These are phyloP conservation scores for Phytophthora sojae DNA, from an alignment of 352 stramenopile genomes.

Conservation along the genomic window DNA sequence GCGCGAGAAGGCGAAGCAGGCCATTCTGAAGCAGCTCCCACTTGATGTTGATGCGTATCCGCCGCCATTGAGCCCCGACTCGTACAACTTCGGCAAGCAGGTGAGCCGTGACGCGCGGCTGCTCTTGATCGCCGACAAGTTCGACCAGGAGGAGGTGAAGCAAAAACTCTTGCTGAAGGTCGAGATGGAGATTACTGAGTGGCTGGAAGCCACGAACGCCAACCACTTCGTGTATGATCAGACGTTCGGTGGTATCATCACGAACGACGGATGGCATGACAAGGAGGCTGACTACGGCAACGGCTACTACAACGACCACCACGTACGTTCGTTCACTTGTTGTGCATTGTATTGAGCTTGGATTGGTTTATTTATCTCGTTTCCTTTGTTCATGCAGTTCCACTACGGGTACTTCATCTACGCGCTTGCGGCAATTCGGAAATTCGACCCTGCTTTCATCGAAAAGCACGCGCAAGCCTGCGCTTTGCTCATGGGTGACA, in stretches of 20 bases:
- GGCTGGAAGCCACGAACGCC: conserved; percentile 68
- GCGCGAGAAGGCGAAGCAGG: conserved; percentile 37
- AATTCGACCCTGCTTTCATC: conserved; percentile 82
- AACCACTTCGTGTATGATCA: conserved; percentile 92
- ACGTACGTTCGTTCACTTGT: too few relatives aligned
- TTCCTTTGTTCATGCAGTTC: conserved; percentile 70
- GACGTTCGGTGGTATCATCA: conserved; percentile 93
- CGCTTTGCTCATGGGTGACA: conserved; percentile 73
- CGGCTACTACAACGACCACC: conserved; percentile 90
- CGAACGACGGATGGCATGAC: conserved; percentile 78
- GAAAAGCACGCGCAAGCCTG: conserved; percentile 56
- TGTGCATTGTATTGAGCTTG: too few relatives aligned
- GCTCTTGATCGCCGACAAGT: conserved; percentile 80
- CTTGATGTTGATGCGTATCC: conserved; percentile 65
- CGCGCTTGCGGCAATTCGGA: conserved; percentile 75
- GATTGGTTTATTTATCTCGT: too few relatives aligned
- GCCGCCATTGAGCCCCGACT: conserved; percentile 52
- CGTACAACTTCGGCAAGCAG: conserved; percentile 87
- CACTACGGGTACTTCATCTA: conserved; percentile 96
- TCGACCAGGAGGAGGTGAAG: conserved; percentile 59
- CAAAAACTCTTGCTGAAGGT: conserved; percentile 63
- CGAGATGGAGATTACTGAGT: conserved; percentile 60
- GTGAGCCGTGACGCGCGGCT: conserved; percentile 75
- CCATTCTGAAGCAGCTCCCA: conserved; percentile 54
- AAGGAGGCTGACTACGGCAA: conserved; percentile 85